Evolutionary conservation across 192 early-diverging fungal genomes (phyloP), one percentile per base, ranked within the genome.

Genomic region (Piromyces finnis): DNA sequence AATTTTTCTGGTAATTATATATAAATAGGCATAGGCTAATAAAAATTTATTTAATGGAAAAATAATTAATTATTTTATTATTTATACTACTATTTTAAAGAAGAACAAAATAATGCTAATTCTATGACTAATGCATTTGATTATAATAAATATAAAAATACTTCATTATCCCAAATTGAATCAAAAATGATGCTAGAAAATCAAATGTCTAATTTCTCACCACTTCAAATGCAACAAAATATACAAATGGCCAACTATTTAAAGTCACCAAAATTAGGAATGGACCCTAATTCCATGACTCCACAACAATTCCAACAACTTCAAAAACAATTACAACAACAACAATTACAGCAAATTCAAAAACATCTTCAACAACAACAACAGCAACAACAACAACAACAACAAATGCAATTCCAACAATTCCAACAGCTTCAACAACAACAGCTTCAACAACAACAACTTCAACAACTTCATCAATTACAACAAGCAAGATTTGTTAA

Each of bases 381-480:
- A 80, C 78, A 35, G 15, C 79, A 22, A 4, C 79, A 35, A 83
- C 29, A 32, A n/a, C 79, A 41, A 29, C 12, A 7, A 28, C 28
- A 3, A 78, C 82, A 78, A 83, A 28, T 29, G 35, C 83, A 32
- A 68, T 39, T 28, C 29, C 35, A 9, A 15, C 78, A 14, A n/a
- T 30, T 12, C 79, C 77, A 78, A 81, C 29, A 81, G 39, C 16
- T 26, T 35, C 29, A 81, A 22, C 28, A 36, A 77, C 37, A 59
- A 79, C 82, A 79, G 29, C 80, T 29, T 28, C 81, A 18, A 1
- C 78, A 78, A 28, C 80, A 81, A 28, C 82, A 36, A 77, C 79
- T 80, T 16, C 51, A 68, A 68, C 22, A 26, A 11, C 51, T 26
- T 9, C 51, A 68, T n/a, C 51, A 68, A 29, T 78, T 80, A 77